Evolutionary conservation across 2,329 filamentous ascomycete species (phyloP).

Genomic region (Dothideomycetes sp.): DNA sequence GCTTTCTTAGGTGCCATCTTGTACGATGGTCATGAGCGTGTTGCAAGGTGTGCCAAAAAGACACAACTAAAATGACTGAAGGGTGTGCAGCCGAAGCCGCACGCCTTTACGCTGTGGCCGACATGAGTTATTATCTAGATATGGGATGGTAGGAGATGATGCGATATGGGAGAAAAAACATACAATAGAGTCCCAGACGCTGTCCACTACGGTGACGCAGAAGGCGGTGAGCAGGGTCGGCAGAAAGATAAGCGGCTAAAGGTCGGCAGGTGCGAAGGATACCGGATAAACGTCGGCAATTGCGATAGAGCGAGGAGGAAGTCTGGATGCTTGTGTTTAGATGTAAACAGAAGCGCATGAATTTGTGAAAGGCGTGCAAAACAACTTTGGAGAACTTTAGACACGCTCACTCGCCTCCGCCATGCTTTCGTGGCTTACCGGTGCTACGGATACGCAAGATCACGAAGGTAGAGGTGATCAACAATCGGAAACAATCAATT

Average conservation of each 20-base stretch:
- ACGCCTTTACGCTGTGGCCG: conserved; percentile 32
- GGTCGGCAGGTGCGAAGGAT: neutral
- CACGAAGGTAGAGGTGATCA: neutral
- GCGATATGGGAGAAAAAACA: conserved; percentile 5
- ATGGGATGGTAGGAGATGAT: neutral
- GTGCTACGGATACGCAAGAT: conserved; percentile 7
- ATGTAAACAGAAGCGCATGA: conserved; percentile 5
- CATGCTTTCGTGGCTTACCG: conserved; percentile 17
- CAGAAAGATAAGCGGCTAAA: no score
- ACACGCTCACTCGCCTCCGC: neutral
- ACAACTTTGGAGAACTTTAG: no score
- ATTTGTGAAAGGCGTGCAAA: no score
- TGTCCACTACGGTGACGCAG: no score
- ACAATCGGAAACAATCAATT: neutral
- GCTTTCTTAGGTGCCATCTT: conserved; percentile 41
- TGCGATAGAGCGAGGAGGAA: neutral
- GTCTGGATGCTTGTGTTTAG: neutral
- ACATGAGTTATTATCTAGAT: conserved; percentile 16
- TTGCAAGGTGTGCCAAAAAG: conserved; percentile 6
- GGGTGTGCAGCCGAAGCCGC: conserved; percentile 41
- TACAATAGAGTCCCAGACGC: no score
- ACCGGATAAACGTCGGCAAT: neutral
- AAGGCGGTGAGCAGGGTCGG: conserved; percentile 11
- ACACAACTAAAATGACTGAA: conserved; percentile 8
- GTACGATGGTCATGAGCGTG: conserved; percentile 20